Percentiles rank a stretch among this genome's conserved stretches.
phyloP scores from a whole-genome alignment of 2,329 filamentous ascomycete genomes.

The Nothopassalora personata region DNA sequence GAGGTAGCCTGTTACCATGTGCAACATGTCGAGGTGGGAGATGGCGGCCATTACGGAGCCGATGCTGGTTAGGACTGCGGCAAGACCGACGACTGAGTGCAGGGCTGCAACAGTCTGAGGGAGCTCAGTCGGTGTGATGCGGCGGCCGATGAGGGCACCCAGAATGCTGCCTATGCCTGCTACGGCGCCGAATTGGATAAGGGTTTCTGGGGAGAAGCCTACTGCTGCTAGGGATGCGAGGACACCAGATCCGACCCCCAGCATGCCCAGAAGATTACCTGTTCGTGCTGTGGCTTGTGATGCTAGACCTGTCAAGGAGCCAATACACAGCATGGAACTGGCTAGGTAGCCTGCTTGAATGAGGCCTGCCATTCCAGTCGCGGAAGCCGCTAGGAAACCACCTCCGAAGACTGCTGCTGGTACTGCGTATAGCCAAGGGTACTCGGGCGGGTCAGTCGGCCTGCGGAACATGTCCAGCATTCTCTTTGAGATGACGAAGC shows the following conservation, averaged over 20 bases:
- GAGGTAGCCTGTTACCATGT: slow-evolving; percentile 79
- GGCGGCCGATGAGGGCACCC: slow-evolving; percentile 71
- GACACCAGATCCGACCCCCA: slow-evolving; percentile 78
- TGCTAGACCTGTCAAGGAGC: slow-evolving; percentile 73
- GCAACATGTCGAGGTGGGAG: slow-evolving; percentile 63
- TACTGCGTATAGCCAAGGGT: slow-evolving; percentile 78
- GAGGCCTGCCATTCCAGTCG: slow-evolving; percentile 75
- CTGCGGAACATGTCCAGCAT: slow-evolving; percentile 92
- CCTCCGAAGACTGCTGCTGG: slow-evolving; percentile 73
- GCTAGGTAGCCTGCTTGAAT: slow-evolving; percentile 84
- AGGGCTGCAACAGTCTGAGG: slow-evolving; percentile 85
- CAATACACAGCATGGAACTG: slow-evolving; percentile 78
- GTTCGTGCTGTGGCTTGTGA: slow-evolving; percentile 77
- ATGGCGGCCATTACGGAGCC: slow-evolving; percentile 74
- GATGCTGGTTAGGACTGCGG: slow-evolving; percentile 81
- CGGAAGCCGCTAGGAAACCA: slow-evolving; percentile 73
- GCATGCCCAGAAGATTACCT: slow-evolving; percentile 79
- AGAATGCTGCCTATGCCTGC: slow-evolving; percentile 65
- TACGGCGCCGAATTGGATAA: slow-evolving; percentile 73
- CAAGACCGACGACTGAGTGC: slow-evolving; percentile 84
- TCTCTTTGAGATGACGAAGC: slow-evolving; percentile 85
- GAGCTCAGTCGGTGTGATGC: slow-evolving; percentile 81
- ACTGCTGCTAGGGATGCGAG: slow-evolving; percentile 75
- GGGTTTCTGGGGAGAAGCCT: slow-evolving; percentile 71
- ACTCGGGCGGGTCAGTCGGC: slow-evolving; percentile 80